Base-by-base conservation (phyloP, 768 basidiomycete species). In the Kondoa malvinella region DNA sequence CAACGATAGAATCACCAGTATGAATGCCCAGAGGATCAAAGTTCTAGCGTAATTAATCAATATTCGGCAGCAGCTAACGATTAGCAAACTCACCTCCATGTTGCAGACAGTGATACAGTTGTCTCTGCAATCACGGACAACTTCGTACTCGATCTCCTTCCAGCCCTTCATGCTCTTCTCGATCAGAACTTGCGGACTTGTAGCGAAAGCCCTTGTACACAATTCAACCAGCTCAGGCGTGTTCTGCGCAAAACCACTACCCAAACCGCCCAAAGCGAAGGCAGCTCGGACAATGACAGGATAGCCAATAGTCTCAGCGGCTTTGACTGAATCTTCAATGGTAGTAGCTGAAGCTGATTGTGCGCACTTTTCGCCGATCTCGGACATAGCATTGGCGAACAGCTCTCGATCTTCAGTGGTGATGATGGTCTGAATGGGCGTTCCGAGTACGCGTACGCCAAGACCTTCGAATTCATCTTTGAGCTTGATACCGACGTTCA, bases 111-210 rank as follows among this genome's bases (percentile, higher is more conserved):
- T 94, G 79, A 97, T 97, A 76, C 94, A 97, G 76, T 99, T 99
- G 76, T 97, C 89, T 70, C 89, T 82, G 80, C 92, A 96, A 78
- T 99, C 94, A 68, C 94, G 83, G 14, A 97, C 94, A 63, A 99
- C 94, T 76, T 99, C 94, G 73, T 99, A 99, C 80, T 99, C 94
- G 72, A 99, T 94, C 81, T 99, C 94, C 79, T 99, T 97, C 94
- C 94, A 99, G 1, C 94, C 94, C 79, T 97, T 97, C 94, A 97
- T 97, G 74, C 89, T 92, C 82, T 86, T 92, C 81, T 99, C 95
- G 17, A 99, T 91, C n/a, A 99, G 81, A 0, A 99, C 92, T 78
- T 97, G 95, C 57, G 94, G 92, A 73, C 89, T 92, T 16, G 91
- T 96, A 58, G 94, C 92, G 75, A 99, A 97, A 12, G 95, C 94